phyloP scores from a whole-genome alignment of 2,329 filamentous ascomycete species.

The Diaporthe vaccinii region DNA sequence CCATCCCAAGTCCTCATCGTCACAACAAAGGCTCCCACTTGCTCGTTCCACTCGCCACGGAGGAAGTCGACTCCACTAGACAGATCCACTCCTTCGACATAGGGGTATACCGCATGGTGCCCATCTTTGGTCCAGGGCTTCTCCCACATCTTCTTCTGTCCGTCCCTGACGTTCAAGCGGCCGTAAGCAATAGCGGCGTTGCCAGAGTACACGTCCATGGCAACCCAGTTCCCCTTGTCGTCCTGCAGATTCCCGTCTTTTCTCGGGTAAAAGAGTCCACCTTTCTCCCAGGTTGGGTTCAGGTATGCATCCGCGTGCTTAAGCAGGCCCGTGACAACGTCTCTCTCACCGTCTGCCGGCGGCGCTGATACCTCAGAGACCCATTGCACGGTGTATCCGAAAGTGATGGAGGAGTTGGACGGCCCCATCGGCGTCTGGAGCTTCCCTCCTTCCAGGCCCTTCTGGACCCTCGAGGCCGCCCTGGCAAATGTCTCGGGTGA shows the following conservation, averaged over 20 bases:
- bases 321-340: slow-evolving; percentile 43
- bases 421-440: slow-evolving; percentile 40
- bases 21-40: slow-evolving; percentile 5
- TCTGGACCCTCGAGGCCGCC: slow-evolving; percentile 15
- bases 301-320: slow-evolving; percentile 48
- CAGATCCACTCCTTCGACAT: slow-evolving; percentile 20
- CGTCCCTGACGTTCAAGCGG: slow-evolving; percentile 52
- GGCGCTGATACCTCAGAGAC: slow-evolving; percentile 50
- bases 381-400: slow-evolving; percentile 51
- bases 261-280: slow-evolving; percentile 52
- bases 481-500: slow-evolving; percentile 3
- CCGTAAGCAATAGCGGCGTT: slow-evolving; percentile 54
- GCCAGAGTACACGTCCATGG: slow-evolving; percentile 53
- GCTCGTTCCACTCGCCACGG: slow-evolving; percentile 28
- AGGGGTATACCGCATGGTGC: slow-evolving; percentile 20
- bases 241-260: slow-evolving; percentile 45
- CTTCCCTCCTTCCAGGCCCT: slow-evolving; percentile 16
- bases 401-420: slow-evolving; percentile 39
- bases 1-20: slow-evolving; percentile 35
- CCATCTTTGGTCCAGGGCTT: slow-evolving; percentile 47
- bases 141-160: slow-evolving; percentile 53
- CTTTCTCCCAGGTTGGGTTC: slow-evolving; percentile 50
- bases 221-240: slow-evolving; percentile 44
- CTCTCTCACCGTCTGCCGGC: slow-evolving; percentile 38
- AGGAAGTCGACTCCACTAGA: slow-evolving; percentile 28